Evolutionary conservation across 768 basidiomycete genomes (phyloP).

Genomic region (Tricholoma matsutake): DNA sequence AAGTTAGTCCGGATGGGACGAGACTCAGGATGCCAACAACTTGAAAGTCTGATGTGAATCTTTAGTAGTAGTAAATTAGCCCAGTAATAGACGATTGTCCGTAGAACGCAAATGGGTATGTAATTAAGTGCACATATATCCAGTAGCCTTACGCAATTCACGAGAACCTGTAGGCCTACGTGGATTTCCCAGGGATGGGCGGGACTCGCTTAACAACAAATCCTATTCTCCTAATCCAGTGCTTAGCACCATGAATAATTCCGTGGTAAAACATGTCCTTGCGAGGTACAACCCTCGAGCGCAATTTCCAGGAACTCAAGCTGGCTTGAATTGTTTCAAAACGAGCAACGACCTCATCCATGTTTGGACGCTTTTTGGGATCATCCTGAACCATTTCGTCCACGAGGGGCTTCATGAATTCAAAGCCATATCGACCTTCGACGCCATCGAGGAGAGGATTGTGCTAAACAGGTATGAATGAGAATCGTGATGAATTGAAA

Average conservation of each 20-base stretch:
- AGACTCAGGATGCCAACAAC: no score
- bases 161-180: neutral
- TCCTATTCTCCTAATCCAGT: neutral
- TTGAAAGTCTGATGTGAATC: no score
- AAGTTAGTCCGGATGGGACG: no score
- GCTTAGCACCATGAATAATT: neutral
- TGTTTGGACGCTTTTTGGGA: slow-evolving; percentile 32
- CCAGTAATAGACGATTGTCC: no score
- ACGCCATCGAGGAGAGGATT: neutral
- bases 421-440: slow-evolving; percentile 18
- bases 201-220: neutral
- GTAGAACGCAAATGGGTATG: no score
- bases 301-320: slow-evolving; percentile 29
- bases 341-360: slow-evolving; percentile 32
- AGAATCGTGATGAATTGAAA: neutral
- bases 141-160: no score
- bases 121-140: no score
- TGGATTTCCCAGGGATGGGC: neutral
- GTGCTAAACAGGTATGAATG: neutral
- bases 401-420: slow-evolving; percentile 28
- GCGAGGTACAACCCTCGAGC: slow-evolving; percentile 19
- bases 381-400: slow-evolving; percentile 34
- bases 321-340: slow-evolving; percentile 25
- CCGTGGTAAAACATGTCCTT: neutral
- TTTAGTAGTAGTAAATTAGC: no score